Conservation (phyloP, 345 rosid genomes). For the Lepidium didymum region DNA sequence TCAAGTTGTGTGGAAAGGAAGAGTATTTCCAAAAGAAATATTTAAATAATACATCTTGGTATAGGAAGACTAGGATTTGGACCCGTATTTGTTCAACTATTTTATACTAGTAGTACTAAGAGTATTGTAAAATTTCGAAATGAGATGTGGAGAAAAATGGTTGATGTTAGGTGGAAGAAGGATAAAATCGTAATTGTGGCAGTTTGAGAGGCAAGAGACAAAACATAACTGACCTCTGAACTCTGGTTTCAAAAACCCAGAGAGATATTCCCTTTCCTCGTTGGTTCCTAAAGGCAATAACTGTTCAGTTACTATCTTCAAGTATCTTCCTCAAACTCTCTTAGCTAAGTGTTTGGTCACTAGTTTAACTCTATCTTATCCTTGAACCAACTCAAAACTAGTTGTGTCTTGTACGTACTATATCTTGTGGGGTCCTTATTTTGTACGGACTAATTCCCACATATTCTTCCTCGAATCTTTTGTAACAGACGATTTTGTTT, state of each 20-base stretch:
- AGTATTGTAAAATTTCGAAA: background rate
- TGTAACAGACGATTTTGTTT: background rate
- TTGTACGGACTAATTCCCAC: conserved; percentile 13
- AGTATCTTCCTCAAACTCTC: background rate
- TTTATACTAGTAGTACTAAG: background rate
- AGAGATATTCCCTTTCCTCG: conserved; percentile 27
- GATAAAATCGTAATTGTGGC: background rate
- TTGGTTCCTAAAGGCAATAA: conserved; percentile 24
- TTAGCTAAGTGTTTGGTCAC: conserved; percentile 20
- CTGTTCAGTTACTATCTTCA: conserved; percentile 8
- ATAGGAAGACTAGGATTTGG: no score
- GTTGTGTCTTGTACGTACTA: conserved; percentile 7
- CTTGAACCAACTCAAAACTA: background rate
- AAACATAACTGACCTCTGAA: conserved; percentile 11
- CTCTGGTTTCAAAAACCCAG: conserved; percentile 9
- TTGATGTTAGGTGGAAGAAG: background rate
- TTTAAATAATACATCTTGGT: no score
- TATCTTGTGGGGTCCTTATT: conserved; percentile 5
- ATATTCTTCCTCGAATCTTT: background rate
- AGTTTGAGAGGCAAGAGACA: background rate
- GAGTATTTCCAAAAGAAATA: no score
- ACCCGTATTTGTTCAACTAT: background rate
- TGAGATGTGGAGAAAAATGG: background rate
- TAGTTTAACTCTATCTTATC: background rate
- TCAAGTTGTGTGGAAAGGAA: no score